Evolutionary conservation across 257 asterid species (phyloP).

Genomic region (Primulina eburnea): DNA sequence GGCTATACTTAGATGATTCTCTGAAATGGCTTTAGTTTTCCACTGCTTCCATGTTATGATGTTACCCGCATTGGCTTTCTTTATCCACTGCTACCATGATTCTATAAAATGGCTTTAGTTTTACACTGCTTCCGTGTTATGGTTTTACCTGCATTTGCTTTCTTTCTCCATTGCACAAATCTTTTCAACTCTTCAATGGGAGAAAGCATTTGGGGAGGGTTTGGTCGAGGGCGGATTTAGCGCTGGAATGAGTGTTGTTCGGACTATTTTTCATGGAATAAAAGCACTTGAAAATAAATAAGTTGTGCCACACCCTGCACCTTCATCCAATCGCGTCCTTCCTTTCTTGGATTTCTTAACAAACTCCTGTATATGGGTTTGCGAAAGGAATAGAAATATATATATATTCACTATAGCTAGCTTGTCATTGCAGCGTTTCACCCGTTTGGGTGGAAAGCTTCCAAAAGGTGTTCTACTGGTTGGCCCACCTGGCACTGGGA

Average conservation of each 20-base stretch:
- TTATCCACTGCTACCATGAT: not conserved
- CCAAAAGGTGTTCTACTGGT: slow-evolving; percentile 94
- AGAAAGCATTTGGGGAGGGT: not conserved
- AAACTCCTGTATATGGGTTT: not conserved
- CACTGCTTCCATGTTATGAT: not conserved
- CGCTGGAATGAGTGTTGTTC: no score
- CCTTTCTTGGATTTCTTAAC: not conserved
- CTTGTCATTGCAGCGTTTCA: slow-evolving; percentile 64
- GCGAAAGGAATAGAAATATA: slow-evolving; percentile 8
- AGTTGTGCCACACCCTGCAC: not conserved
- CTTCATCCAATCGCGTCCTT: not conserved
- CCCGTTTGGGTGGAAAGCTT: slow-evolving; percentile 97
- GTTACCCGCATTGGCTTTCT: not conserved
- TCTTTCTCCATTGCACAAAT: no score
- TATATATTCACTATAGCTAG: slow-evolving; percentile 22
- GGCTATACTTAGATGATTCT: not conserved
- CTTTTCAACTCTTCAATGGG: not conserved
- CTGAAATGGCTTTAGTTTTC: not conserved
- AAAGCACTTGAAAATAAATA: no score
- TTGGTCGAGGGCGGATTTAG: not conserved
- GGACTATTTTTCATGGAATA: no score
- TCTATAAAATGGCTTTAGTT: not conserved
- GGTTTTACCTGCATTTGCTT: not conserved
- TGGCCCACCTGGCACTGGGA: slow-evolving; percentile 98
- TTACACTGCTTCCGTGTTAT: not conserved